Evolutionary conservation across 768 basidiomycete genomes (phyloP), one percentile per base, ranked within the genome.

Genomic region (Boletus patriciae): DNA sequence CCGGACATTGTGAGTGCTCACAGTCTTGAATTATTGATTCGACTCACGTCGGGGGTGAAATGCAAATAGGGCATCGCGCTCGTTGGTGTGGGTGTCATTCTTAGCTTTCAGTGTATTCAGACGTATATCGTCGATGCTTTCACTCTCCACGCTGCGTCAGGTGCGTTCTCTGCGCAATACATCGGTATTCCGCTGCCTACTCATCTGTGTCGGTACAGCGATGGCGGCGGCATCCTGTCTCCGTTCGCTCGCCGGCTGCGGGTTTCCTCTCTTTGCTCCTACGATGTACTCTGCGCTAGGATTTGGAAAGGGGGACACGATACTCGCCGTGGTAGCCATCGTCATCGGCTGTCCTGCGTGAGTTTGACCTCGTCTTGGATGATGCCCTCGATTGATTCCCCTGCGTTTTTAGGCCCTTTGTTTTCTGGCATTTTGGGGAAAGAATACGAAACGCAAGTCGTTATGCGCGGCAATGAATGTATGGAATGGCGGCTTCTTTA

Each of bases 261-360:
- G 80, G 1, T 90, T 92, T 66, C 90, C 90, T 3, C 72, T 92
- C n/a, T 92, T 92, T 61, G 87, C 84, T 4, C 83, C 86, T 21
- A 73, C 79, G 37, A 87, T 91, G 83, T 90, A 81, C 69, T 67
- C 74, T 1, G 72, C 74, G 15, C 74, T 91, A 0, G 90, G 88
- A 4, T 87, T 85, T 52, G 90, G 88, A 0, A 87, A 84, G 57
- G 87, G 86, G 10, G 72, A 84, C 59, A 86, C 88, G 0, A 75
- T 91, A 4, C 76, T 92, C 6, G 87, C 88, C 0, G 77, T 66
- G 10, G 60, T 80, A 2, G 76, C 85, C 2, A 82, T 90, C 50
- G 78, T 69, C 1, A 68, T 90, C 16, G 87, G 87, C 15, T 81
- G 83, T 58, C 87, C 87, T 7, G 74, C 79, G 63, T 73, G 13